These are phyloP conservation scores for Detonula confervacea DNA, from an alignment of 352 stramenopile species.

Conservation along the genomic window DNA sequence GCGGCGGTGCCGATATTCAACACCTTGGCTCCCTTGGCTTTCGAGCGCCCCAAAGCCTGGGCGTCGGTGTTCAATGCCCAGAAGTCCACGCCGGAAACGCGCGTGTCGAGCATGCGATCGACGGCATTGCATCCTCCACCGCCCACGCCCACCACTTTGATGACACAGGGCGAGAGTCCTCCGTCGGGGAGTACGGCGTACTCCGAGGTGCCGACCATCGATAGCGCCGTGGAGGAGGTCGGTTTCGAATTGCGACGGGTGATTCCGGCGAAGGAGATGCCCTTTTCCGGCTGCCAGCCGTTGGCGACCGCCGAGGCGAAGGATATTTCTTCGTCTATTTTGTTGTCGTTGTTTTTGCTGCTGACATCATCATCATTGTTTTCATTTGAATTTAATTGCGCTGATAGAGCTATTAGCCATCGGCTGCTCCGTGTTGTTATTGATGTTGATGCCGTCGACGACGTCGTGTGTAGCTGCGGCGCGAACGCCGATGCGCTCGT, in stretches of 20 bases:
- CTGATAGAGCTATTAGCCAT: not conserved
- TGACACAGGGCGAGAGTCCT: conserved; percentile 80
- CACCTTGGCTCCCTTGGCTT: conserved; percentile 63
- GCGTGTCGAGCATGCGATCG: conserved; percentile 81
- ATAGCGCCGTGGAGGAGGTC: not conserved
- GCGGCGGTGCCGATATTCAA: conserved; percentile 86
- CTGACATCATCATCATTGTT: conserved; percentile 3
- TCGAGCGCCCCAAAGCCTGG: conserved; percentile 70
- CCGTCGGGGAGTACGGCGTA: conserved; percentile 70
- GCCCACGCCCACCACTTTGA: conserved; percentile 87
- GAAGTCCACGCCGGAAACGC: conserved; percentile 84
- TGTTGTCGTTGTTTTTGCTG: conserved; percentile 23
- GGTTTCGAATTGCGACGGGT: not conserved
- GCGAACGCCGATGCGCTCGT: not conserved
- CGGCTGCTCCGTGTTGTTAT: conserved; percentile 3
- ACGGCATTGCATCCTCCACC: conserved; percentile 85
- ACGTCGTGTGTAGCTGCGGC: not conserved
- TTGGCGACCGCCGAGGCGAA: conserved; percentile 40
- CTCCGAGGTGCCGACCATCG: not conserved
- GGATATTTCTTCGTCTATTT: conserved; percentile 19
- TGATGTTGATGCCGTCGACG: not conserved
- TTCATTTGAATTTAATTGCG: conserved; percentile 29
- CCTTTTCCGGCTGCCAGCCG: conserved; percentile 35
- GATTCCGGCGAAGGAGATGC: conserved; percentile 40
- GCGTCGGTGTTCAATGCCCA: conserved; percentile 88